Percentiles rank a stretch among this genome's conserved stretches.
phyloP scores from a whole-genome alignment of 2,329 filamentous ascomycete species.

The Dothistroma pini region DNA sequence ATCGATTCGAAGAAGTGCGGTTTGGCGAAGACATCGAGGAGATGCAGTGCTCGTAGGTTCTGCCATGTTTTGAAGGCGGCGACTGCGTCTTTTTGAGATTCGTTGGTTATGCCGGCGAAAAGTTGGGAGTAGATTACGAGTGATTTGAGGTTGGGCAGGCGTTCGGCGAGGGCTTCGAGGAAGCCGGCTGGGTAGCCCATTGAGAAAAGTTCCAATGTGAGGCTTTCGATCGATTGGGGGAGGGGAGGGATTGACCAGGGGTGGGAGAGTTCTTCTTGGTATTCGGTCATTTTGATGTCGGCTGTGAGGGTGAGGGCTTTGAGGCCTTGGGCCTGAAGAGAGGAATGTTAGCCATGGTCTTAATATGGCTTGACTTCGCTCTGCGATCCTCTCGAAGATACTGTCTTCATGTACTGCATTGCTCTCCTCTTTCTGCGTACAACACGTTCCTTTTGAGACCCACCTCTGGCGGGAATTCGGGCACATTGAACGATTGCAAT shows the following conservation, averaged over 20 bases:
- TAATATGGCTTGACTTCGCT: no score
- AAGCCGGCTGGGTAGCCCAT: constrained; percentile 47
- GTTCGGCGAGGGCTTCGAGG: constrained; percentile 39
- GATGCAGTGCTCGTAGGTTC: constrained; percentile 41
- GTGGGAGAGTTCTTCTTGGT: constrained; percentile 38
- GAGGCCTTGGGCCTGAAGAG: constrained; percentile 37
- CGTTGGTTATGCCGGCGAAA: constrained; percentile 42
- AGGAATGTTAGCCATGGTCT: background rate
- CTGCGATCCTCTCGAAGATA: no score
- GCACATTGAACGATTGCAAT: constrained; percentile 44
- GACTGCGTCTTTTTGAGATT: constrained; percentile 40
- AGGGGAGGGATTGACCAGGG: constrained; percentile 38
- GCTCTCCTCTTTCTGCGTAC: background rate
- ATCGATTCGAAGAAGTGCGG: constrained; percentile 40
- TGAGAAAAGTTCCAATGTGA: constrained; percentile 49
- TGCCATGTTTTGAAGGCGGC: constrained; percentile 39
- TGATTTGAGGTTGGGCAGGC: constrained; percentile 41
- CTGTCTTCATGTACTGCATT: no score
- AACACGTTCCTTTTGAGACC: background rate
- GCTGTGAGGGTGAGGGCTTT: constrained; percentile 47
- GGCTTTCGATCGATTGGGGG: constrained; percentile 40
- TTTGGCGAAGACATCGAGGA: constrained; percentile 48
- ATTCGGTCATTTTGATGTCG: constrained; percentile 48
- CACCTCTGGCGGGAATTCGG: constrained; percentile 42
- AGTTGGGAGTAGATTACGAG: constrained; percentile 47